Percentiles rank a stretch among this genome's conserved stretches.
These are phyloP conservation scores for Picea sitchensis DNA, from an alignment of 75 land plant species.

Conservation along the genomic window DNA sequence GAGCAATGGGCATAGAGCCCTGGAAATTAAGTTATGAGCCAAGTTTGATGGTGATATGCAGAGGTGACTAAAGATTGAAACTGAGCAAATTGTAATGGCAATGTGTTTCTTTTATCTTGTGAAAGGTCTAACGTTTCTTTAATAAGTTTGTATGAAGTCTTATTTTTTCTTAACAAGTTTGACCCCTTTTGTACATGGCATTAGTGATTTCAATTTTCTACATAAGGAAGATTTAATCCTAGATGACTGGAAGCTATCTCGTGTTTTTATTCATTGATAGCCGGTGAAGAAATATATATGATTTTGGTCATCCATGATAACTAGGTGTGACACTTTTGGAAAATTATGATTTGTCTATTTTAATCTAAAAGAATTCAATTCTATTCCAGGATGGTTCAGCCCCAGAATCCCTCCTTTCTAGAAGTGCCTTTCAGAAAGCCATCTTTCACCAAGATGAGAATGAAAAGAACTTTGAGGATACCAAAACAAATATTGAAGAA, in stretches of 20 bases:
- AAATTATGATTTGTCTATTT: not conserved
- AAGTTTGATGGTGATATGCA: too few species aligned
- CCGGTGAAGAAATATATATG: not conserved
- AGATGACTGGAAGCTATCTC: conserved; percentile 3
- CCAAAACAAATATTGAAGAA: not conserved
- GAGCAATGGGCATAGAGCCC: too few species aligned
- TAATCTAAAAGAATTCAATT: not conserved
- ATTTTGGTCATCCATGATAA: not conserved
- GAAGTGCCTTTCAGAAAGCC: conserved; percentile 79
- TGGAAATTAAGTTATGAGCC: too few species aligned
- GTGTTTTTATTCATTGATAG: not conserved
- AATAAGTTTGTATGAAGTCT: too few species aligned
- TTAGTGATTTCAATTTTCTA: too few species aligned
- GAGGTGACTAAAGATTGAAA: too few species aligned
- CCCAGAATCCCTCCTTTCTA: conserved; percentile 61
- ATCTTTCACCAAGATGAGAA: conserved; percentile 49
- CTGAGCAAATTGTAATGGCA: too few species aligned
- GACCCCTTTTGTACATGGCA: too few species aligned
- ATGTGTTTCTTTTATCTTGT: too few species aligned
- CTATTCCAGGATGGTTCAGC: conserved; percentile 27
- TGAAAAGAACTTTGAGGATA: not conserved
- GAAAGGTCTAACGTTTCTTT: too few species aligned
- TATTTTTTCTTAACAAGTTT: too few species aligned
- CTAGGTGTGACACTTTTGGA: not conserved
- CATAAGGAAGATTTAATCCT: not conserved